Evolutionary conservation across 345 rosid species (phyloP), one percentile per base, ranked within the genome.

Genomic region (Geranium brycei): DNA sequence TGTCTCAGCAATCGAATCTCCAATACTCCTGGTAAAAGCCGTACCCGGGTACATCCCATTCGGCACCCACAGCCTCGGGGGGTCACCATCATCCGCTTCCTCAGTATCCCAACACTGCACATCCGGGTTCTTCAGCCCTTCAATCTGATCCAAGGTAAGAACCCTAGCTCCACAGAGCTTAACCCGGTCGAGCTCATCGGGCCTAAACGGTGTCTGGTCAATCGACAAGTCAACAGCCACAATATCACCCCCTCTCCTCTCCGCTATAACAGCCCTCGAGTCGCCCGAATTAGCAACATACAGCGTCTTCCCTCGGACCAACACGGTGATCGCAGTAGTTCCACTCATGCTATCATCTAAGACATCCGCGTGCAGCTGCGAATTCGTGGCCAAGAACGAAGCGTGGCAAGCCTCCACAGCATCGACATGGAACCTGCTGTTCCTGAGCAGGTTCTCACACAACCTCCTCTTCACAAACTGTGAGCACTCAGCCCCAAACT

Each of bases 1-100:
- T 12, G 91, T 75, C 80, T 93, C 96, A 0, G 99, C 99, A 69
- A 85, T 81, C 5, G 97, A 87, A 68, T 93, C 99, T 11, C 99
- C 97, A 56, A 93, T 73, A 69, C 99, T 93, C 76, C 99, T 87
- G 0, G 97, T 93, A 76, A 93, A 93, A 57, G 99, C 99, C 7
- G 99, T 90, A 35, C 99, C 99, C 0, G 99, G 99, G 69, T 86
- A 93, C 99, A 93, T 93, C 62, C 95, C 99, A 81, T 85, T 81
- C 3, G 85, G 86, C 19, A 87, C 81, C 99, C 99, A 93, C 72
- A 93, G 82, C 70, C 99, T 85, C 0, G 99, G 99, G 60, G 99
- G 99, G 65, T 93, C 99, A 15, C 99, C 99, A 72, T 90, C 99
- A 72, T 93, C 99, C 5, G 68, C 85, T 71, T 90, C 99, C 78